Base-by-base conservation (phyloP, 2,329 filamentous ascomycete species). In the Uncinocarpus reesii region DNA sequence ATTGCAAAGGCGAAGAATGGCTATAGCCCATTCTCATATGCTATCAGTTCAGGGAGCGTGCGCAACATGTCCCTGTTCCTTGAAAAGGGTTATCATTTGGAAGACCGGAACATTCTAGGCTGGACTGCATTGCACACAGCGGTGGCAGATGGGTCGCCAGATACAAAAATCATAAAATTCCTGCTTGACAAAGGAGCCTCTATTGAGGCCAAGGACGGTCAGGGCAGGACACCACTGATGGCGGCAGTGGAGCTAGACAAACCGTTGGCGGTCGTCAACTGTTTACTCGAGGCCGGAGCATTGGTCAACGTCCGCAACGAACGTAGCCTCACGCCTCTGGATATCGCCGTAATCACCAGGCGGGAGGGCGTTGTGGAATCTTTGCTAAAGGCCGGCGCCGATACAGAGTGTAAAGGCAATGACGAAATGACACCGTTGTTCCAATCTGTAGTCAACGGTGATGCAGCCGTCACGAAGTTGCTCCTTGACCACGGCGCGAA, bases 401-500 rank as follows among this genome's bases (percentile, higher is more conserved):
- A 42, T 11, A 32, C 40, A 20, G 28, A 42, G 8, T 45, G 23
- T 15, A 24, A 7, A n/a, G 31, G 28, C 16, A 35, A 35, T 7
- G 11, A 18, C n/a, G 7, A 10, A 16, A 28, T 15, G 15, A 47
- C 48, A 23, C 42, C 42, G 8, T 6, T 50, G 7, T 15, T 4
- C 7, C 23, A 37, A 15, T 29, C 42, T 11, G 42, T 31, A 20
- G 21, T 24, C 4, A 37, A 37, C 18, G 42, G 42, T 15, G 23
- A 45, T n/a, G 48, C 24, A 44, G 15, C 15, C n/a, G 21, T 45
- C 8, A 16, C 28, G 7, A 24, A 16, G 13, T 28, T 36, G 13
- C 42, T 45, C 7, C 42, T 45, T 11, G 50, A 56, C 15, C 57
- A 55, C 1, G 65, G 65, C 1, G 63, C 65, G 13, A 65, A 62